Conservation (phyloP, 768 basidiomycete genomes). For the Dioszegia crocea region DNA sequence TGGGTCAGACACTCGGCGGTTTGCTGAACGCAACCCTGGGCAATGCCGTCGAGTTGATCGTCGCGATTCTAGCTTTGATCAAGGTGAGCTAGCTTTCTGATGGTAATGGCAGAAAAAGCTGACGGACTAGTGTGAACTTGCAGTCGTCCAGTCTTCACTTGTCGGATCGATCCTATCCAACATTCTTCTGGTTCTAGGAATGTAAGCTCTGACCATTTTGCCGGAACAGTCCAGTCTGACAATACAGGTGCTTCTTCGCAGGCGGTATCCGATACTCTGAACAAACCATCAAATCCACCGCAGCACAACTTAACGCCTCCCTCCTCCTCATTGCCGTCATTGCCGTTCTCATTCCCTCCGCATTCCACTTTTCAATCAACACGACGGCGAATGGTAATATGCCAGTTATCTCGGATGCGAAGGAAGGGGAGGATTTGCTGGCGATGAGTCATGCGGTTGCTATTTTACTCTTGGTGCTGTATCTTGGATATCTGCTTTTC, state of each 20-base stretch:
- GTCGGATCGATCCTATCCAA: slow-evolving; percentile 57
- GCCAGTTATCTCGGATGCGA: slow-evolving; percentile 22
- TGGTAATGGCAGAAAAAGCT: background rate
- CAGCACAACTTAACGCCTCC: slow-evolving; percentile 52
- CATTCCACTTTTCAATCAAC: slow-evolving; percentile 40
- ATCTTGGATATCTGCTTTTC: slow-evolving; percentile 54
- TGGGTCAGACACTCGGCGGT: slow-evolving; percentile 56
- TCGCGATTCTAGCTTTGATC: slow-evolving; percentile 48
- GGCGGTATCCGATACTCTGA: slow-evolving; percentile 56
- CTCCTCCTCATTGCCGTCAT: slow-evolving; percentile 50
- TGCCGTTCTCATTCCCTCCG: slow-evolving; percentile 50
- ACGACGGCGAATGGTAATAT: slow-evolving; percentile 45
- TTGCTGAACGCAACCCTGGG: slow-evolving; percentile 59
- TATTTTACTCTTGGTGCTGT: slow-evolving; percentile 55
- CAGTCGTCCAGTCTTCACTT: slow-evolving; percentile 57
- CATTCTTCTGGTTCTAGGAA: slow-evolving; percentile 50
- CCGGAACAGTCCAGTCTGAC: background rate
- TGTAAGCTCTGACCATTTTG: slow-evolving; percentile 13
- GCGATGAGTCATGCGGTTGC: slow-evolving; percentile 56
- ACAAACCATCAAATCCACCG: slow-evolving; percentile 58
- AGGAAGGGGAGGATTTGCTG: slow-evolving; percentile 53
- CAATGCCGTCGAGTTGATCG: slow-evolving; percentile 58
- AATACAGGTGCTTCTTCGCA: slow-evolving; percentile 40
- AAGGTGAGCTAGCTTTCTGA: slow-evolving; percentile 28
- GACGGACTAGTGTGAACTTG: slow-evolving; percentile 54